These are phyloP conservation scores for Stellera chamaejasme DNA, from an alignment of 345 rosid genomes.

Conservation along the genomic window DNA sequence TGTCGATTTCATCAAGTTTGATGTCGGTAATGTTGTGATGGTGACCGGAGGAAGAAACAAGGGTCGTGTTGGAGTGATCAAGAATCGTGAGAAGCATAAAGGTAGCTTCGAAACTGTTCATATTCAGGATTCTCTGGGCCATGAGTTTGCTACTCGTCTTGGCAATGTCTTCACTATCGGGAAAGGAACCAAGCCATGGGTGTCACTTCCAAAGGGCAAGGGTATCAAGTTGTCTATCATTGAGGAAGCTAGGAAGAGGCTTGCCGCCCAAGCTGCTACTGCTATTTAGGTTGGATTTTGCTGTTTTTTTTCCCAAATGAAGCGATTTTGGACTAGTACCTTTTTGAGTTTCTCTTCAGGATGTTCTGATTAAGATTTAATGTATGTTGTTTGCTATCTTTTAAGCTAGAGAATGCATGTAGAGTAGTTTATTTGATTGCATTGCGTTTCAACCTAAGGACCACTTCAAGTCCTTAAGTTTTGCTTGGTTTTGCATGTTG, in stretches of 20 bases:
- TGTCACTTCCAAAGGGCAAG: constrained; percentile 33
- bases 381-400: no score
- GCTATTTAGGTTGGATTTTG: constrained; percentile 2
- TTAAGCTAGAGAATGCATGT: no score
- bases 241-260: constrained; percentile 48
- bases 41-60: constrained; percentile 63
- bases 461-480: no score
- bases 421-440: no score
- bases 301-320: not conserved
- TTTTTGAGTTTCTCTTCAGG: no score
- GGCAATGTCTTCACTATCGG: constrained; percentile 33
- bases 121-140: constrained; percentile 28
- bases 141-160: constrained; percentile 32
- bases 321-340: no score
- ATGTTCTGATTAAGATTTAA: no score
- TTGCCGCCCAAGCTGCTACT: constrained; percentile 19
- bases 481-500: no score
- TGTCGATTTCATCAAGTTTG: constrained; percentile 53
- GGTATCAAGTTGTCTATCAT: constrained; percentile 40
- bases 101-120: constrained; percentile 35
- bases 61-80: constrained; percentile 38
- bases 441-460: no score
- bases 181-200: constrained; percentile 35
- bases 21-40: constrained; percentile 58
- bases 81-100: constrained; percentile 35